phyloP scores from a whole-genome alignment of 805 yeast genomes.

The Wickerhamomyces kurtzmanii region DNA sequence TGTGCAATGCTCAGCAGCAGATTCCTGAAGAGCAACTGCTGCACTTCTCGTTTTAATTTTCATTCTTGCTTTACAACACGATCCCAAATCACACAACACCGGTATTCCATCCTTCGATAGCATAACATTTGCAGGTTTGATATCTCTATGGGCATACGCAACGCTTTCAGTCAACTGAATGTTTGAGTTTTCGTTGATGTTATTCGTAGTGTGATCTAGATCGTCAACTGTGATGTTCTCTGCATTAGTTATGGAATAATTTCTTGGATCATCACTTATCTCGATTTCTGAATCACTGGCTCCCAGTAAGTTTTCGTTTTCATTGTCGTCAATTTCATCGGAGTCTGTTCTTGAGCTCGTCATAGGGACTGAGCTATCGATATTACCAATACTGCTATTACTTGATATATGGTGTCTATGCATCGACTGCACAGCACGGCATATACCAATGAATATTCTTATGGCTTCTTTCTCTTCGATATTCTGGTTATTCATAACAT shows the following conservation, averaged over 20 bases:
- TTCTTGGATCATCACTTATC: slow-evolving; percentile 17
- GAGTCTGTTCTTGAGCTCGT: neutral
- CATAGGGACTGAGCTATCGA: neutral
- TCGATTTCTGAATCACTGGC: slow-evolving; percentile 34
- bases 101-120: slow-evolving; percentile 65
- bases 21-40: slow-evolving; percentile 70
- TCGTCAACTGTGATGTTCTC: slow-evolving; percentile 23
- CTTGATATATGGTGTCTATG: slow-evolving; percentile 29
- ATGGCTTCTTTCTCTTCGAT: slow-evolving; percentile 59
- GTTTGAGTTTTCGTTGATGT: slow-evolving; percentile 10
- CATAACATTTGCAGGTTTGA: slow-evolving; percentile 88
- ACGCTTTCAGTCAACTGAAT: slow-evolving; percentile 47
- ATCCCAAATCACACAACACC: slow-evolving; percentile 78
- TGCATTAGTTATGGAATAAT: slow-evolving; percentile 15
- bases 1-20: slow-evolving; percentile 79
- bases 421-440: slow-evolving; percentile 68
- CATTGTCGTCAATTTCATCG: slow-evolving; percentile 2
- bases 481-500: slow-evolving; percentile 41
- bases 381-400: neutral
- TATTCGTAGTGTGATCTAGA: slow-evolving; percentile 7
- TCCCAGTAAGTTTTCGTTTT: slow-evolving; percentile 7
- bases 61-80: slow-evolving; percentile 56
- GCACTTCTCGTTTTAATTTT: slow-evolving; percentile 49
- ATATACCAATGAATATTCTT: slow-evolving; percentile 53
- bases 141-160: slow-evolving; percentile 78